Percentiles rank a stretch among this genome's conserved stretches.
phyloP scores from a whole-genome alignment of 441 rosid genomes.

The Pelargonium australe region DNA sequence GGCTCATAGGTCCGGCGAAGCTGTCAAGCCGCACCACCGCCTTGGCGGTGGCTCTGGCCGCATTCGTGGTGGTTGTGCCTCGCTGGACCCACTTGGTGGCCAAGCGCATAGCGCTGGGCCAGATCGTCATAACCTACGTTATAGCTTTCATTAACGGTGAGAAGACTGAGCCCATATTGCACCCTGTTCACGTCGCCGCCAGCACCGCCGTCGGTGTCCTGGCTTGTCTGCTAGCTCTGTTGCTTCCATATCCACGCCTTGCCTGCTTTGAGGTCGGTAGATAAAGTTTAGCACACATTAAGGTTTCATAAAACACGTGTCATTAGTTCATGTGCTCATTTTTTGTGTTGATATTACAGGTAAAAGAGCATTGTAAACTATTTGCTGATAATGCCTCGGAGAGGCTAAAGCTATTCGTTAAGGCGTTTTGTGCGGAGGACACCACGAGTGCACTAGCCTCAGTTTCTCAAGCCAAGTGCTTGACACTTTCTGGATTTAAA shows the following conservation, averaged over 20 bases:
- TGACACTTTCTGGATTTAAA: constrained; percentile 35
- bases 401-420: constrained; percentile 53
- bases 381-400: constrained; percentile 45
- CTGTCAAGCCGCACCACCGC: constrained; percentile 45
- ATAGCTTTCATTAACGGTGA: constrained; percentile 51
- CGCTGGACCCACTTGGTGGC: constrained; percentile 49
- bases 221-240: constrained; percentile 60
- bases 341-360: constrained; percentile 33
- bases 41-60: constrained; percentile 55
- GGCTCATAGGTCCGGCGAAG: constrained; percentile 59
- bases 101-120: constrained; percentile 74
- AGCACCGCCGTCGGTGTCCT: constrained; percentile 66
- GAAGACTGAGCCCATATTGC: constrained; percentile 46
- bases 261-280: constrained; percentile 57
- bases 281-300: no score
- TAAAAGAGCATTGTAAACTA: constrained; percentile 41
- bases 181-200: constrained; percentile 62
- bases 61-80: constrained; percentile 54
- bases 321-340: not conserved
- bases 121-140: constrained; percentile 61
- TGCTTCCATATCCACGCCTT: constrained; percentile 65
- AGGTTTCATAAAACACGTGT: not conserved
- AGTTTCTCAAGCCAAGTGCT: constrained; percentile 49
- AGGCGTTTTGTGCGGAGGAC: constrained; percentile 51
- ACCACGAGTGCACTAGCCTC: constrained; percentile 36